Base-by-base conservation (phyloP, 805 yeast species). In the Scheffersomyces coipomensis region DNA sequence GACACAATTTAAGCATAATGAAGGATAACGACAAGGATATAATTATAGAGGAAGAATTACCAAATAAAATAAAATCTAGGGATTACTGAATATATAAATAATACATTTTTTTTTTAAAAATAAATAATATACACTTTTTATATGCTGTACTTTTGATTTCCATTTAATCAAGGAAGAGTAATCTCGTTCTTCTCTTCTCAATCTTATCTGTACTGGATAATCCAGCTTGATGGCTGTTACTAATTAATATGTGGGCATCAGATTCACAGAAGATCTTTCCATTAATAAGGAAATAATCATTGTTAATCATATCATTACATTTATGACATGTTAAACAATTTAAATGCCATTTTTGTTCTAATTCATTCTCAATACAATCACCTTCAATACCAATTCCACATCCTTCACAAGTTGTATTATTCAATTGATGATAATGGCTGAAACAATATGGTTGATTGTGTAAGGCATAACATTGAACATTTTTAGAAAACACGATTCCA, bases 311-410 rank as follows among this genome's bases (percentile, higher is more conserved):
- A 2, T 52, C 48, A 6, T 64, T 54, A 64, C 98, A 90, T 29
- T 70, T 66, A 34, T 64, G 56, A 63, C 98, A 91, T 36, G 62
- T 68, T 50, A 90, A 71, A 59, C 98, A 91, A 17, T 70, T 60
- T 5, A 75, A 63, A 56, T 91, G 98, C 71, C 87, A 90, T 41
- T 88, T 75, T 48, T 83, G 84, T 31, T 68, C 62, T 24, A 77
- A 60, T 52, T 83, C 89, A 51, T 81, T 85, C 52, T 88, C 96
- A 30, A 91, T 73, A 60, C 98, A 91, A 56, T 79, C 80, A 4
- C 98, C 98, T 58, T 91, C 97, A 34, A 93, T 87, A 22, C 95
- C 96, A 4, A 52, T 49, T 10, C 75, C 69, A 60, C 99, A 91
- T 12, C 71, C 62, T 34, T 69, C 68, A 62, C 99, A 91, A 2